Conservation (phyloP, 2,329 filamentous ascomycete genomes). For the Aspergillus transmontanensis region DNA sequence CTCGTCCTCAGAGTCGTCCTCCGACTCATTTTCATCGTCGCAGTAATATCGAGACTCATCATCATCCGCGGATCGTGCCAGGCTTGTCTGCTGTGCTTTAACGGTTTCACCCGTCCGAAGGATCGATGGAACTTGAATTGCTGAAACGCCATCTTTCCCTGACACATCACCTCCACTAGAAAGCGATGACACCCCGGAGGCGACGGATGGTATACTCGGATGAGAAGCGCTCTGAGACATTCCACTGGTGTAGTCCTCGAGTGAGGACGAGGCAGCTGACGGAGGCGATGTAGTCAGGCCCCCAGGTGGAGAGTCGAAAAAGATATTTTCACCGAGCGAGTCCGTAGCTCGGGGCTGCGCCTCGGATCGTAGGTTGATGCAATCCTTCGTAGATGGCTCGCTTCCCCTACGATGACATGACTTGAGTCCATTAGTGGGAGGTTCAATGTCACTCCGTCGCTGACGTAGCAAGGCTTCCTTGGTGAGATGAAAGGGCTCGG, state of each 20-base stretch:
- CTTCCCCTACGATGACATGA: slow-evolving; percentile 24
- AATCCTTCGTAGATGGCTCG: slow-evolving; percentile 27
- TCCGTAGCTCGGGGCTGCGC: slow-evolving; percentile 18
- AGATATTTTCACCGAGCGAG: slow-evolving; percentile 12
- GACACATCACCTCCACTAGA: slow-evolving; percentile 41
- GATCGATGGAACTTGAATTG: slow-evolving; percentile 37
- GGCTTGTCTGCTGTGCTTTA: slow-evolving; percentile 31
- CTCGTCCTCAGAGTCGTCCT: slow-evolving; percentile 47
- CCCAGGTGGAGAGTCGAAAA: slow-evolving; percentile 23
- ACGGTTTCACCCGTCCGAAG: slow-evolving; percentile 47
- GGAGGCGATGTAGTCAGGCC: slow-evolving; percentile 41
- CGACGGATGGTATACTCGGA: slow-evolving; percentile 49
- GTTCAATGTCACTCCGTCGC: slow-evolving; percentile 31
- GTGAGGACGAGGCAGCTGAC: slow-evolving; percentile 50
- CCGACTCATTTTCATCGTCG: slow-evolving; percentile 43
- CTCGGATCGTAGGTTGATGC: slow-evolving; percentile 20
- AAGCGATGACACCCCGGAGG: slow-evolving; percentile 49
- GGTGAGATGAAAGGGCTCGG: slow-evolving; percentile 39
- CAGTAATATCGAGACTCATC: slow-evolving; percentile 44
- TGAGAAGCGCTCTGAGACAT: slow-evolving; percentile 52
- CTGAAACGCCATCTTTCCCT: slow-evolving; percentile 31
- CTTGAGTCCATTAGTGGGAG: slow-evolving; percentile 17
- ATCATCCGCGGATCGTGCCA: slow-evolving; percentile 33
- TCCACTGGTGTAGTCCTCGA: slow-evolving; percentile 48
- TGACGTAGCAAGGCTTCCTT: slow-evolving; percentile 39